Percentiles rank a stretch among this genome's conserved stretches.
phyloP scores from a whole-genome alignment of 164 flowering plant species.

The Platanus orientalis region DNA sequence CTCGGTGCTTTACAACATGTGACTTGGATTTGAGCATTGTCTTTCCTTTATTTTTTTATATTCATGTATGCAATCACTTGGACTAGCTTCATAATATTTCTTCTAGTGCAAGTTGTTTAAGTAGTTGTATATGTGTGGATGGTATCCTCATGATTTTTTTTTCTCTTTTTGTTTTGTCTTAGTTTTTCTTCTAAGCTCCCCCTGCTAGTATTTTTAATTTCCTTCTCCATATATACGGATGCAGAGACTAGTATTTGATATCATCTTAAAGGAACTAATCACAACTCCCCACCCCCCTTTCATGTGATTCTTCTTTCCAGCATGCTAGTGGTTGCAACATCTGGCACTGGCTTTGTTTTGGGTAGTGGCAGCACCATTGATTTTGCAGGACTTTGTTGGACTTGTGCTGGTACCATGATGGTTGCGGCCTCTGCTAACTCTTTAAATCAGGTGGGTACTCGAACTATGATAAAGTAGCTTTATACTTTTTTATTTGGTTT shows the following conservation, averaged over 20 bases:
- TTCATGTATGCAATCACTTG: too few species aligned
- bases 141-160: too few species aligned
- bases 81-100: background rate
- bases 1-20: too few species aligned
- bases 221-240: background rate
- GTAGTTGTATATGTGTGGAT: too few species aligned
- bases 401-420: constrained; percentile 99
- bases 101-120: too few species aligned
- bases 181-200: too few species aligned
- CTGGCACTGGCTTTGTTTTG: constrained; percentile 85
- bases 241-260: background rate
- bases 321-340: constrained; percentile 94
- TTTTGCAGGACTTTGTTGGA: constrained; percentile 70
- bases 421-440: constrained; percentile 93
- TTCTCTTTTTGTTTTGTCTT: too few species aligned
- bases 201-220: background rate
- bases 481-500: too few species aligned
- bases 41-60: too few species aligned
- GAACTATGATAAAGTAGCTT: background rate
- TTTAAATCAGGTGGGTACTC: constrained; percentile 68
- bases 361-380: constrained; percentile 78
- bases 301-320: constrained; percentile 32
- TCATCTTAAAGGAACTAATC: background rate
- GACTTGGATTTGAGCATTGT: too few species aligned
- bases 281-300: background rate